A percentile compares a stretch with the other conserved stretches of the same genome.
Conservation (phyloP, 2,329 filamentous ascomycete genomes). For the Fusarium bulbicola region DNA sequence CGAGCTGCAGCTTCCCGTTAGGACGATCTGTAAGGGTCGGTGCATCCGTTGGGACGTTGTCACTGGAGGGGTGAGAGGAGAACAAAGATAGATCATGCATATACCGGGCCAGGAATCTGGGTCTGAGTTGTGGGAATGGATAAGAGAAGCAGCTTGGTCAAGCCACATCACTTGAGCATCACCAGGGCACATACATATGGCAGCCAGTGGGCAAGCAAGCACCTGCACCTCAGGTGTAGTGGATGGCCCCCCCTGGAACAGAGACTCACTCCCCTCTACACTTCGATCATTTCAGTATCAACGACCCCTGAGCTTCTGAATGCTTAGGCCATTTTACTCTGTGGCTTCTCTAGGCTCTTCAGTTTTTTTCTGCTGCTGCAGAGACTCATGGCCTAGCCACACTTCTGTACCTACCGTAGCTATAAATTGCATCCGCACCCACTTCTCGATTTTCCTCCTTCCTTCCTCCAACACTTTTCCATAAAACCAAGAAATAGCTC, state of each 20-base stretch:
- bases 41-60: not conserved
- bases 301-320: not conserved
- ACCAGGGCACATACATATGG: not conserved
- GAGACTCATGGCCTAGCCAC: not conserved
- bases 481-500: not conserved
- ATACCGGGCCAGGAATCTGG: not conserved
- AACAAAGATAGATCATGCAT: not conserved
- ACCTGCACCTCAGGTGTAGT: not conserved
- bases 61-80: not conserved
- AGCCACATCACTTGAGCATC: not conserved
- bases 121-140: not conserved
- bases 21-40: not conserved
- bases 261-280: not conserved
- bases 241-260: not conserved
- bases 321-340: not conserved
- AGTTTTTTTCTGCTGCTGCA: not conserved
- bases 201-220: not conserved
- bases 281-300: not conserved
- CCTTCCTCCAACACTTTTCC: not conserved
- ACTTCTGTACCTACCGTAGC: not conserved
- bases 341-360: not conserved
- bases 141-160: not conserved
- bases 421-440: conserved; percentile 11
- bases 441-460: not conserved
- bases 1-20: not conserved